A percentile compares a stretch with the other conserved stretches of the same genome.
phyloP scores from a whole-genome alignment of 1,139 yeast species.

The Spencermartinsiella ligniputridi region DNA sequence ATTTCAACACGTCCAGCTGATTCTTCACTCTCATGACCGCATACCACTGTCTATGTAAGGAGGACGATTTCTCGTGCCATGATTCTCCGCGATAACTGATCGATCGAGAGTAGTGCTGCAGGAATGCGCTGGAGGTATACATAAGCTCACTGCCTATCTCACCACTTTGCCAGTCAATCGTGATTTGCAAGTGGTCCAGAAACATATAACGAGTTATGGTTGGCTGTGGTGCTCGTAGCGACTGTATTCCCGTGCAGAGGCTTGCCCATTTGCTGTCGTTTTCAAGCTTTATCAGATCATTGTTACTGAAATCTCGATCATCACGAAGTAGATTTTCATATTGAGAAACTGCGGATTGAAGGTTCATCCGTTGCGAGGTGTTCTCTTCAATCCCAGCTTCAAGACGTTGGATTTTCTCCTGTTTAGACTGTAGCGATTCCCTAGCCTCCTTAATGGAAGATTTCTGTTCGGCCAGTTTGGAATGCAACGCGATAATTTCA shows the following conservation, averaged over 20 bases:
- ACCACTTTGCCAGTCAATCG: background rate
- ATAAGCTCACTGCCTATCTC: background rate
- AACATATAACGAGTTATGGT: background rate
- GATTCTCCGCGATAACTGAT: background rate
- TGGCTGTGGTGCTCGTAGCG: background rate
- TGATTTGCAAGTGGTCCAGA: background rate
- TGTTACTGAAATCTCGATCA: background rate
- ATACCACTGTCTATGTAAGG: background rate
- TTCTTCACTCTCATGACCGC: background rate
- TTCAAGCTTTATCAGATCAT: background rate
- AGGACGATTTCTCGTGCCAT: background rate
- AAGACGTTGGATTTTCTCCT: constrained; percentile 1
- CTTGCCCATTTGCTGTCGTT: constrained; percentile 1
- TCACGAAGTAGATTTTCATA: background rate
- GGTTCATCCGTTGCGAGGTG: background rate
- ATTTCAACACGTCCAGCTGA: background rate
- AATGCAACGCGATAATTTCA: constrained; percentile 1
- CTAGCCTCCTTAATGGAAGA: background rate
- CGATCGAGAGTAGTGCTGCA: background rate
- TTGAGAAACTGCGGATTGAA: background rate
- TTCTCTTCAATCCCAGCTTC: background rate
- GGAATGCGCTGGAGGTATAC: background rate
- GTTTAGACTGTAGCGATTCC: background rate
- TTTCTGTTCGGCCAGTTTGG: background rate
- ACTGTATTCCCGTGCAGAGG: background rate